These are phyloP conservation scores for Russula virescens DNA, from an alignment of 768 basidiomycete genomes.

Conservation along the genomic window DNA sequence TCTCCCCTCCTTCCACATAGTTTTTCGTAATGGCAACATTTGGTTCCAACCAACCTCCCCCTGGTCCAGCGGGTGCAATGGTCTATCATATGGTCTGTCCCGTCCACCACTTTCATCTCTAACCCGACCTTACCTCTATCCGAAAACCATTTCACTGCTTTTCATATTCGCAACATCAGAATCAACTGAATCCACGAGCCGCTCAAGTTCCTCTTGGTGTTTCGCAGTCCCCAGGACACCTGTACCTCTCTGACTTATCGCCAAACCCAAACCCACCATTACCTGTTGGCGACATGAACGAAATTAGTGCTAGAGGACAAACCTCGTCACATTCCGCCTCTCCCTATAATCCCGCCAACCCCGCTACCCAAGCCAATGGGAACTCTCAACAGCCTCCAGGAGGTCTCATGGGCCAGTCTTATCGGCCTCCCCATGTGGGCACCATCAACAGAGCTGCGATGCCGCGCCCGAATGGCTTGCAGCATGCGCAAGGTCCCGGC, in stretches of 20 bases:
- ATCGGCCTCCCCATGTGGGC: conserved; percentile 47
- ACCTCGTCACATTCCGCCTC: conserved; percentile 23
- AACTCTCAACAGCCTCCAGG: conserved; percentile 31
- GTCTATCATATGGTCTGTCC: conserved; percentile 60
- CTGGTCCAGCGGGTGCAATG: conserved; percentile 68
- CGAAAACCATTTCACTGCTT: too few species aligned
- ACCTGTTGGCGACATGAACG: too few species aligned
- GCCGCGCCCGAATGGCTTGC: conserved; percentile 44
- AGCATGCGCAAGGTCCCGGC: conserved; percentile 35
- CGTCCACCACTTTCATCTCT: background rate
- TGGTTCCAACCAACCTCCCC: too few species aligned
- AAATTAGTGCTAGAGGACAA: conserved; percentile 33
- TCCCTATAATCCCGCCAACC: conserved; percentile 21
- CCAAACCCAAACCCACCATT: conserved; percentile 24
- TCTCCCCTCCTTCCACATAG: too few species aligned
- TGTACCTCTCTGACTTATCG: conserved; percentile 22
- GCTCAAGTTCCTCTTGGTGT: conserved; percentile 2
- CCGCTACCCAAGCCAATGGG: conserved; percentile 30
- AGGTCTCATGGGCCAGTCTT: conserved; percentile 44
- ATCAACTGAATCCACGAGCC: conserved; percentile 25
- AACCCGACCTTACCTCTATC: too few species aligned
- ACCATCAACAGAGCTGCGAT: conserved; percentile 38
- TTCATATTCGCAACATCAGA: conserved; percentile 33
- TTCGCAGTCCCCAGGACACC: conserved; percentile 22
- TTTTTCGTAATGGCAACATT: too few species aligned